Evolutionary conservation across 768 basidiomycete genomes (phyloP).

Genomic region (Fomitopsis pulvina): DNA sequence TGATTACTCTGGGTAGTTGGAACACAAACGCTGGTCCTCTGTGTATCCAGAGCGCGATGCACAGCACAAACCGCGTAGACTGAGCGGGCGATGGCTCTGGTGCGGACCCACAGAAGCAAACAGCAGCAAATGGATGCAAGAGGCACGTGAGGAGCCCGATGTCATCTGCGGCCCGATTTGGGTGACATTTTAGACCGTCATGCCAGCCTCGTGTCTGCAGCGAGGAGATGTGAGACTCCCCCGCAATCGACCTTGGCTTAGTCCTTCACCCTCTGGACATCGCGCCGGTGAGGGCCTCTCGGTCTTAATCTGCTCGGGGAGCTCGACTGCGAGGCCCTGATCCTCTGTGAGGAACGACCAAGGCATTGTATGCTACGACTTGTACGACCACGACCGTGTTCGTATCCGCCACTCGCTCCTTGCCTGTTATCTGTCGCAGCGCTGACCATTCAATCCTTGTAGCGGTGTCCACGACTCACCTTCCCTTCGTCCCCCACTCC

Average conservation of each 20-base stretch:
- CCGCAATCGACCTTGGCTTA: slow-evolving; percentile 6
- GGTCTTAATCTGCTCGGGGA: slow-evolving; percentile 19
- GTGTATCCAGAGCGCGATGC: too few species aligned
- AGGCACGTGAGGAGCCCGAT: slow-evolving; percentile 1
- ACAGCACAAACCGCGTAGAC: too few species aligned
- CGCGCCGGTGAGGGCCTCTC: slow-evolving; percentile 17
- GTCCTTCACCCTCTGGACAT: slow-evolving; percentile 7
- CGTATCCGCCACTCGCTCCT: neutral
- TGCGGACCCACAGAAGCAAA: slow-evolving; percentile 15
- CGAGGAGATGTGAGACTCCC: slow-evolving; percentile 14
- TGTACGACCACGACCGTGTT: slow-evolving; percentile 13
- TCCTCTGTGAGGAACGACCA: slow-evolving; percentile 6
- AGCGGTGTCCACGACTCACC: neutral
- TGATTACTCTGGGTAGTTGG: too few species aligned
- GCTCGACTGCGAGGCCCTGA: slow-evolving; percentile 12
- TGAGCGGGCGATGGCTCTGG: neutral
- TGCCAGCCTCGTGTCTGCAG: slow-evolving; percentile 16
- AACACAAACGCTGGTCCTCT: too few species aligned
- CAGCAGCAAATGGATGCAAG: slow-evolving; percentile 1
- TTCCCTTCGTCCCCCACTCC: neutral
- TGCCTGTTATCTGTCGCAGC: slow-evolving; percentile 4
- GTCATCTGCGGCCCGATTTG: slow-evolving; percentile 3
- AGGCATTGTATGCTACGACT: slow-evolving; percentile 1
- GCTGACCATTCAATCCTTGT: neutral
- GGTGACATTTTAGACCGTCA: slow-evolving; percentile 10